A percentile compares a stretch with the other conserved stretches of the same genome.
Conservation (phyloP, 257 asterid species). For the Solanum ossicruentum region DNA sequence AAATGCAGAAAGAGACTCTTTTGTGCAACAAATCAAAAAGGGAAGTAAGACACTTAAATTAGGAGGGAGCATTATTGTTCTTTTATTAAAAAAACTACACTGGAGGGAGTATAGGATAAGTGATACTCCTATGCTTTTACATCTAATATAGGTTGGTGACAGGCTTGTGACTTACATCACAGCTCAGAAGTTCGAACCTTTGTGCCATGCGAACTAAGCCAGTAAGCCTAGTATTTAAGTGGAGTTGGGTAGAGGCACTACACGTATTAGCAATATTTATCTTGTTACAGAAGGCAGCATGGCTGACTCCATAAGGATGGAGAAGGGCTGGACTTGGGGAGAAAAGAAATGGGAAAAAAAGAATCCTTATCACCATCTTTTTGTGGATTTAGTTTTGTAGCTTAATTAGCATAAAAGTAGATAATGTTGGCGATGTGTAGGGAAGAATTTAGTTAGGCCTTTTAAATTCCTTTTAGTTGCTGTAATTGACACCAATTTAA, state of each 20-base stretch:
- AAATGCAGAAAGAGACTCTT: too few relatives aligned
- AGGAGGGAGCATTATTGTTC: background rate
- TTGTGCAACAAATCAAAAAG: too few relatives aligned
- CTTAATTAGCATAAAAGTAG: background rate
- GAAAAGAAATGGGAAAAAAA: background rate
- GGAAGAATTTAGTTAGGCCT: background rate
- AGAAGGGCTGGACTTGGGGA: background rate
- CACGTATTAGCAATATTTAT: background rate
- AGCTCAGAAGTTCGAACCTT: background rate
- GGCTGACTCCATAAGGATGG: background rate
- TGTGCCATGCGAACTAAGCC: background rate
- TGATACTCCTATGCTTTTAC: background rate
- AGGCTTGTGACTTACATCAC: background rate
- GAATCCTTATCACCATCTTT: background rate
- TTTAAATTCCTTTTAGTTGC: background rate
- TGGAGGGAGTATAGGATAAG: background rate
- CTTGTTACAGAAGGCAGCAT: background rate
- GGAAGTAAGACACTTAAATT: too few relatives aligned
- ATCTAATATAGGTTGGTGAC: background rate
- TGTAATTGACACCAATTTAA: background rate
- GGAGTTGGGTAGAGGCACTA: background rate
- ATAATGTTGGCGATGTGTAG: background rate
- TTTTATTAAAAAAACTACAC: background rate
- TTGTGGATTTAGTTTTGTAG: background rate
- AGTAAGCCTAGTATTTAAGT: background rate